A percentile compares a stretch with the other conserved stretches of the same genome.
phyloP scores from a whole-genome alignment of 805 yeast species.

The Lipomyces orientalis region DNA sequence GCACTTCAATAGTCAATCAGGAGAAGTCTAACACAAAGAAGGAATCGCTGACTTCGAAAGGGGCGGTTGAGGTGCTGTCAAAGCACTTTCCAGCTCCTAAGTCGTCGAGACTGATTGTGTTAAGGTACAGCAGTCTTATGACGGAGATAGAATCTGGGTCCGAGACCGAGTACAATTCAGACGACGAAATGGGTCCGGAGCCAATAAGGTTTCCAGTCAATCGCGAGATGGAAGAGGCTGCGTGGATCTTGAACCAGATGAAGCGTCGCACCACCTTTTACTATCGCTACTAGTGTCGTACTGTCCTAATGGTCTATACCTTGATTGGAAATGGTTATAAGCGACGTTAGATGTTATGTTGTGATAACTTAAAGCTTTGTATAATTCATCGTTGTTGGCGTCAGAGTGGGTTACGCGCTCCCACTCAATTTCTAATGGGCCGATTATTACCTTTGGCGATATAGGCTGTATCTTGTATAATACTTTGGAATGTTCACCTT shows the following conservation, averaged over 20 bases:
- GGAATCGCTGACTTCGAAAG: neutral
- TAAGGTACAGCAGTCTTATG: neutral
- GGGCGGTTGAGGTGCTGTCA: neutral
- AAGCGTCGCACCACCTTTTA: neutral
- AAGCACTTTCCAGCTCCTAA: neutral
- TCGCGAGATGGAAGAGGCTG: neutral
- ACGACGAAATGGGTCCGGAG: neutral
- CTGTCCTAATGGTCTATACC: neutral
- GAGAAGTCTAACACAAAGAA: neutral
- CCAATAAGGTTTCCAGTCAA: neutral
- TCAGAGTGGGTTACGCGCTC: neutral
- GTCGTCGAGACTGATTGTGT: neutral
- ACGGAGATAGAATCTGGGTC: neutral
- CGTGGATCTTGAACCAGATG: conserved; percentile 4
- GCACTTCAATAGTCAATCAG: neutral
- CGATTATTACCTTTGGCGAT: neutral
- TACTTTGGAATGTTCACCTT: neutral
- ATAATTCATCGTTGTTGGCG: neutral
- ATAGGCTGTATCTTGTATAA: neutral
- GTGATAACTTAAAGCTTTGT: neutral
- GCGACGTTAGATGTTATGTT: no score
- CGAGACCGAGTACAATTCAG: neutral
- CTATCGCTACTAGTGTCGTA: neutral
- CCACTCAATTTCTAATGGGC: neutral
- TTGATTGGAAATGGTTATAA: neutral